Conservation (phyloP, 129 eudicot genomes). For the Deinandra increscens region DNA sequence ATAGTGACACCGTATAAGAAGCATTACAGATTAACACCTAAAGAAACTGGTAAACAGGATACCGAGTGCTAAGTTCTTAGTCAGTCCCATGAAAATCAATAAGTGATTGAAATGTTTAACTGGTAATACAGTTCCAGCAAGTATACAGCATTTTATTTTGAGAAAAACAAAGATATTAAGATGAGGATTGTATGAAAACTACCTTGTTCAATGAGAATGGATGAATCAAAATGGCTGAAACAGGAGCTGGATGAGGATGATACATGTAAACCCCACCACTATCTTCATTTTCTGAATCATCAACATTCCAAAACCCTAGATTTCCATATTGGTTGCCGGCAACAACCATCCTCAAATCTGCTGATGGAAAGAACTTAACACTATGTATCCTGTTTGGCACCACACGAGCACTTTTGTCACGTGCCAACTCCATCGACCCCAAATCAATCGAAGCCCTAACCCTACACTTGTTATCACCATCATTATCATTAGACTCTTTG, state of each 20-base stretch:
- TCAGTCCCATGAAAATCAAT: no score
- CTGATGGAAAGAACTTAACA: slow-evolving; percentile 61
- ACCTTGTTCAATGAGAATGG: slow-evolving; percentile 79
- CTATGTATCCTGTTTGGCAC: slow-evolving; percentile 59
- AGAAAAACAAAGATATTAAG: no score
- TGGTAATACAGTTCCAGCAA: background rate
- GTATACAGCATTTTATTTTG: no score
- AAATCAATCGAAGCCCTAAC: slow-evolving; percentile 47
- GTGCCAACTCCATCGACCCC: slow-evolving; percentile 49
- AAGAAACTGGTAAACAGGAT: no score
- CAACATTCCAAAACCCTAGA: slow-evolving; percentile 81
- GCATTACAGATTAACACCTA: background rate
- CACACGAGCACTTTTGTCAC: slow-evolving; percentile 65
- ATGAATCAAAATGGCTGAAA: slow-evolving; percentile 58
- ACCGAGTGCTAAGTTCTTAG: no score
- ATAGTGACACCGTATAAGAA: background rate
- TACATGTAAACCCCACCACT: slow-evolving; percentile 60
- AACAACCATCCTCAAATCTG: slow-evolving; percentile 55
- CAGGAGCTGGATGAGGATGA: slow-evolving; percentile 64
- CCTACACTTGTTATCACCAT: slow-evolving; percentile 10
- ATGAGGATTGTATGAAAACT: background rate
- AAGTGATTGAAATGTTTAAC: no score
- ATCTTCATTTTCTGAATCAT: no score
- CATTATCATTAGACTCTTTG: slow-evolving; percentile 7
- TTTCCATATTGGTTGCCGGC: slow-evolving; percentile 78